phyloP scores from a whole-genome alignment of 164 flowering plant species.

The Vitis cinerea region DNA sequence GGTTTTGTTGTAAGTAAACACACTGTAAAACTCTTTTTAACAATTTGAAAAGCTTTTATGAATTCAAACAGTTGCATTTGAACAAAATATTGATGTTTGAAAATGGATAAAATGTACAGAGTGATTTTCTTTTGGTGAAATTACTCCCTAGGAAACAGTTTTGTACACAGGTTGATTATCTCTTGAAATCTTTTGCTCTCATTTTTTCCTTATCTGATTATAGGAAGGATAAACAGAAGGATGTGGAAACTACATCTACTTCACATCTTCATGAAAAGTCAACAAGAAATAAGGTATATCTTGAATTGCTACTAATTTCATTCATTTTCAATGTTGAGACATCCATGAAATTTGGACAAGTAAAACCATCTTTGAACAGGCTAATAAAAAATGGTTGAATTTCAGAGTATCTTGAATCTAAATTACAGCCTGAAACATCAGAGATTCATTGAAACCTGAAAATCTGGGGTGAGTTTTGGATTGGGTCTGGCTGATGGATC shows the following conservation, averaged over 20 bases:
- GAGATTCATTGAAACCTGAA: neutral
- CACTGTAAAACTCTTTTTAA: too few relatives aligned
- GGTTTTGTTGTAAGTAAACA: too few relatives aligned
- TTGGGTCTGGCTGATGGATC: neutral
- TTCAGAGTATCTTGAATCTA: neutral
- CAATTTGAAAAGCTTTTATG: too few relatives aligned
- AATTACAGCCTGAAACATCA: neutral
- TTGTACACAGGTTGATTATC: too few relatives aligned
- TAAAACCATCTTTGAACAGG: neutral
- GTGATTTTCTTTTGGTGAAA: neutral
- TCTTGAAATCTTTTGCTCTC: neutral
- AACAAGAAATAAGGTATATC: slow-evolving; percentile 38
- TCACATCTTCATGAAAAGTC: slow-evolving; percentile 29
- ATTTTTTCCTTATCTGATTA: neutral
- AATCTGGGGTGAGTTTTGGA: neutral
- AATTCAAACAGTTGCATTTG: too few relatives aligned
- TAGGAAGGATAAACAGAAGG: slow-evolving; percentile 48
- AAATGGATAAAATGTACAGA: neutral
- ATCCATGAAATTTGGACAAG: neutral
- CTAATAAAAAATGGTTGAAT: neutral
- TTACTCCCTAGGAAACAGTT: neutral
- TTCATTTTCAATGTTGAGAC: neutral
- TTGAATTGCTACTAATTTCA: neutral
- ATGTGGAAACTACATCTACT: slow-evolving; percentile 22
- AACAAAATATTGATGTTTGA: too few relatives aligned